Conservation (phyloP, 257 asterid species). For the Ilex asprella region DNA sequence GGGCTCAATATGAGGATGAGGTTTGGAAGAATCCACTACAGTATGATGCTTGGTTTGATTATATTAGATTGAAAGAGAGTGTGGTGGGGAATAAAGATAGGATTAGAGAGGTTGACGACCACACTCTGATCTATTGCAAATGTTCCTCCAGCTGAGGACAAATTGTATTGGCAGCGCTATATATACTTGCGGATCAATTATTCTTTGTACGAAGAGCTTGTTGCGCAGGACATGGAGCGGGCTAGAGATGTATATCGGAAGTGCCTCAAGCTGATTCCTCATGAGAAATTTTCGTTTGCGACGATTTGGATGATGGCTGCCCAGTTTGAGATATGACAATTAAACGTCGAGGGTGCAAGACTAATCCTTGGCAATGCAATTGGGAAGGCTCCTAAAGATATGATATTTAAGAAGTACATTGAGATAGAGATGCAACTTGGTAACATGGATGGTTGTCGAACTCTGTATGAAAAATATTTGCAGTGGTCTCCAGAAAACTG, state of each 20-base stretch:
- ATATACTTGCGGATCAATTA: conserved; percentile 88
- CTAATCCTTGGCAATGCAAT: conserved; percentile 49
- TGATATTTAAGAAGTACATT: conserved; percentile 93
- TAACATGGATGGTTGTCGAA: conserved; percentile 80
- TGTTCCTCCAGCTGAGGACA: conserved; percentile 88
- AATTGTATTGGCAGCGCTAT: conserved; percentile 92
- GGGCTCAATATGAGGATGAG: conserved; percentile 83
- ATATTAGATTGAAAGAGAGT: conserved; percentile 68
- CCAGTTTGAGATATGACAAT: conserved; percentile 33
- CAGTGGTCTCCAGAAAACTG: conserved; percentile 94
- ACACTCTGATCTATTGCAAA: conserved; percentile 88
- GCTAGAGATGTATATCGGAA: conserved; percentile 83
- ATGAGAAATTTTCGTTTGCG: no score
- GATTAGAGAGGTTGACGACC: conserved; percentile 76
- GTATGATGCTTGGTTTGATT: conserved; percentile 91
- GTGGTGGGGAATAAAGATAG: conserved; percentile 53
- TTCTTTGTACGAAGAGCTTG: conserved; percentile 85
- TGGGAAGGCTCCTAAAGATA: conserved; percentile 65
- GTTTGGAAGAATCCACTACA: conserved; percentile 76
- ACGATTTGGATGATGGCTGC: no score
- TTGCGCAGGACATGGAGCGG: conserved; percentile 67
- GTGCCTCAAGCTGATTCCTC: conserved; percentile 5
- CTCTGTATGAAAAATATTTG: conserved; percentile 70
- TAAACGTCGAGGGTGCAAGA: conserved; percentile 54
- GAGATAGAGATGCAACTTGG: conserved; percentile 92